Percentiles rank a stretch among this genome's conserved stretches.
Evolutionary conservation across 495 filamentous ascomycete genomes (phyloP).

Genomic region (Viridothelium virens): DNA sequence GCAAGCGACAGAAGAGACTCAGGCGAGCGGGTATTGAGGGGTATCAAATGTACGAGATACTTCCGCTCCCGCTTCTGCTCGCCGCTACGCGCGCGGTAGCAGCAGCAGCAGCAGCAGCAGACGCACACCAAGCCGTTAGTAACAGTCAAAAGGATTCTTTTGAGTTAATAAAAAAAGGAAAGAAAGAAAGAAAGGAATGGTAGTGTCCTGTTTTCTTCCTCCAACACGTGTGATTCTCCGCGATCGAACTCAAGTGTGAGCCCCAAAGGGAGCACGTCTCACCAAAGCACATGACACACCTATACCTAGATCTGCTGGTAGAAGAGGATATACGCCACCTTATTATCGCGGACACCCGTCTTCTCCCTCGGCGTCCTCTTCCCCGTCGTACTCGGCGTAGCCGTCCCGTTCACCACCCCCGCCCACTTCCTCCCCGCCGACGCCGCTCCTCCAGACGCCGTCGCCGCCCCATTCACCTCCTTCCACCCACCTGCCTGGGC

Average conservation of each 20-base stretch:
- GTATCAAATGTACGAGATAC: slow-evolving; percentile 10
- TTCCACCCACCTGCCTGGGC: slow-evolving; percentile 67
- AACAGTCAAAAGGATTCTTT: background rate
- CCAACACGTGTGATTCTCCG: too few species aligned
- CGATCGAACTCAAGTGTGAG: too few species aligned
- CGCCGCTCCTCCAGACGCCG: slow-evolving; percentile 28
- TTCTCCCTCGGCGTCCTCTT: slow-evolving; percentile 56
- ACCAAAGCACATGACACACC: too few species aligned
- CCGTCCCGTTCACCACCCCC: slow-evolving; percentile 45
- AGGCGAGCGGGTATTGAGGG: background rate
- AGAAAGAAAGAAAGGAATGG: background rate
- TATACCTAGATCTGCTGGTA: slow-evolving; percentile 60
- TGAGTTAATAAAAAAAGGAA: background rate
- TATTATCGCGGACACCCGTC: slow-evolving; percentile 78
- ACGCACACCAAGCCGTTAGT: too few species aligned
- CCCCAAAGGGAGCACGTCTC: too few species aligned
- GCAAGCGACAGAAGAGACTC: background rate
- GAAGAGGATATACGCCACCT: slow-evolving; percentile 93
- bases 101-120: too few species aligned
- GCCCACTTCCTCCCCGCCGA: slow-evolving; percentile 60
- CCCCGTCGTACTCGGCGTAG: slow-evolving; percentile 45
- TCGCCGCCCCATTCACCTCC: slow-evolving; percentile 60
- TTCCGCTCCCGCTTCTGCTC: background rate
- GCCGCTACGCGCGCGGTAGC: background rate
- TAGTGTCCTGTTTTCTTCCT: background rate